Percentiles rank a stretch among this genome's conserved stretches.
phyloP scores from a whole-genome alignment of 495 filamentous ascomycete species.

The Penicillium subrubescens region DNA sequence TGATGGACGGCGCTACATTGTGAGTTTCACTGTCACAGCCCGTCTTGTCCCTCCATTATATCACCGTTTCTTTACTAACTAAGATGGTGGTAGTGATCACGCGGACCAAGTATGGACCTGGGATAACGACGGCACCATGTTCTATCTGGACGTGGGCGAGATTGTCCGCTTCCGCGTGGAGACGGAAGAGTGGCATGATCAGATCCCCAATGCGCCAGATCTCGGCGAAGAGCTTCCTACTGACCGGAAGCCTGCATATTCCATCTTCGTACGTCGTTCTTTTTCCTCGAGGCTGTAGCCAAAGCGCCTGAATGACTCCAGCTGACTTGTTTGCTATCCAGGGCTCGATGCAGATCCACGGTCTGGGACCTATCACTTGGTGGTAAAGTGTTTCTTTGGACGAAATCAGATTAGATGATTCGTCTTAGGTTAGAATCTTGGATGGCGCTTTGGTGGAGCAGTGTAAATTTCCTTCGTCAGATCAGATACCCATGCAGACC shows the following conservation, averaged over 20 bases:
- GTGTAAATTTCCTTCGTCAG: conserved; percentile 17
- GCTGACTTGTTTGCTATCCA: conserved; percentile 23
- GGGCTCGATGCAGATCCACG: conserved; percentile 58
- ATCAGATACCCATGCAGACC: conserved; percentile 28
- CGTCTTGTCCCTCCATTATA: background rate
- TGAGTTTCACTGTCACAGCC: conserved; percentile 42
- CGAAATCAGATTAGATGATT: background rate
- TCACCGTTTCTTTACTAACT: conserved; percentile 39
- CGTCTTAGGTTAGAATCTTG: conserved; percentile 4
- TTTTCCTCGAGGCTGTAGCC: background rate
- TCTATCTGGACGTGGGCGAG: conserved; percentile 88
- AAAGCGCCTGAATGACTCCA: background rate
- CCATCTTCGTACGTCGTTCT: conserved; percentile 57
- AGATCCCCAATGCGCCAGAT: conserved; percentile 70
- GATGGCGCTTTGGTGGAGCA: conserved; percentile 1
- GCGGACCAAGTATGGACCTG: conserved; percentile 80
- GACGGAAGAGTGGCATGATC: conserved; percentile 84
- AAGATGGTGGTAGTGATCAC: conserved; percentile 51
- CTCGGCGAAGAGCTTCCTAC: conserved; percentile 49
- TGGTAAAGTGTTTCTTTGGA: conserved; percentile 37
- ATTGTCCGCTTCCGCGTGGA: conserved; percentile 82
- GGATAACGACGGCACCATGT: conserved; percentile 65
- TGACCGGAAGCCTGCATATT: conserved; percentile 64
- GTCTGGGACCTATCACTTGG: conserved; percentile 52
- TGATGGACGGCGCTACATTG: conserved; percentile 76